Base-by-base conservation (phyloP, 164 flowering plant genomes). In the Annona cherimola region DNA sequence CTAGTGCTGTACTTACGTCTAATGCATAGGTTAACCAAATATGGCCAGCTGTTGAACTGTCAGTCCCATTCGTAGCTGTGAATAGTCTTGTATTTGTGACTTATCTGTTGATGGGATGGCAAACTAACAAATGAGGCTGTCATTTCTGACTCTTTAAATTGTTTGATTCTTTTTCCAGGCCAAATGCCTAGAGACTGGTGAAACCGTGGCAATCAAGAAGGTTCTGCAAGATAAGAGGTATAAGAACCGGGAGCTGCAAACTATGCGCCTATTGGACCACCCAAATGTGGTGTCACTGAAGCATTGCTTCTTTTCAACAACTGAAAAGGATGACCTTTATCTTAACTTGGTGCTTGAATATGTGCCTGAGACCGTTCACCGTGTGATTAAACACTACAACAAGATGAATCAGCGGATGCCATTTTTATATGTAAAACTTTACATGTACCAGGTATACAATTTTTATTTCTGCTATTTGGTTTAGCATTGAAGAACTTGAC, bases 141-240 rank as follows among this genome's bases (percentile, higher is more conserved):
- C 9, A 35, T 12, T 9, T 44, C 5, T 61, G 66, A 20, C 6
- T 1, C 20, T 61, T 46, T 19, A 45, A 12, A 9, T 71, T 11
- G 55, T 61, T 20, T 69, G 3, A 39, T 63, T 69, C 39, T 50
- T 67, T 46, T 14, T 80, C 54, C 77, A 87, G 93, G 93, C 93
- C n/a, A 89, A 87, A 73, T 89, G 93, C 79, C 75, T 89, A 45
- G 93, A 89, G 74, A 87, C 91, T 2, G 89, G 90, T 50, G 93
- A 89, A 81, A 79, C 87, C 42, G 90, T 89, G 44, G 90, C 93
- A 42, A 89, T 89, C 42, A 89, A 89, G 69, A 89, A 87, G 70
- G 90, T 89, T 73, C 88, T 89, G 50, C 93, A 89, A 69, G 93
- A 89, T 74, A 89, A 87, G 84, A 76, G 93, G 74, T 89, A 87